Evolutionary conservation across 2,329 filamentous ascomycete genomes (phyloP), one percentile per base, ranked within the genome.

Genomic region (Fonsecaea multimorphosa): DNA sequence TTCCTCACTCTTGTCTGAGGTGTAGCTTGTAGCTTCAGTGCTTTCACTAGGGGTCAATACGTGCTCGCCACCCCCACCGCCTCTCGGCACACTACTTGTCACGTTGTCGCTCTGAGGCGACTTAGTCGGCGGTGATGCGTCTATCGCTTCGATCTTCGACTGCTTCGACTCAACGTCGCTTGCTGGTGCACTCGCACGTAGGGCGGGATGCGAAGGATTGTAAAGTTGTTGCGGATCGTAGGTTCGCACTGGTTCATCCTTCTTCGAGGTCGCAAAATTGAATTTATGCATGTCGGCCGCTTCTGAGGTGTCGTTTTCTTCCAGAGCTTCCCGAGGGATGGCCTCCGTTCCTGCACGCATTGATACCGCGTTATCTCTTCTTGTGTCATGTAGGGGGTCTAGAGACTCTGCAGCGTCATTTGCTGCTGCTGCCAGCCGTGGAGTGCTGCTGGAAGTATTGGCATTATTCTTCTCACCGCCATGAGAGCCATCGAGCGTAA

Each of bases 271-370:
- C 11, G 69, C 66, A 60, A 72, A 71, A 32, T 66, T 68, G 65
- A 72, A 72, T 31, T 62, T 65, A 12, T 69, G 61, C 40, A 68
- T 27, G 7, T 54, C 51, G n/a, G 65, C 55, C 12, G 59, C 51
- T 24, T 67, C 61, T n/a, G 61, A 54, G 2, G 58, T 27, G 32
- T 52, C 31, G 51, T 38, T 27, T 22, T 57, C 55, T 29, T 65
- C 36, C 12, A 67, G 19, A 19, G 57, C 66, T 31, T 67, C 65
- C 12, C 54, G 32, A 11, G 70, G 69, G 11, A 72, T 60, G 11
- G 57, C 56, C n/a, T 68, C 65, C n/a, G 54, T 66, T n/a, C 70
- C 70, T n/a, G 69, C 69, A 40, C 69, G 67, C 70, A 72, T 72
- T 3, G 70, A 72, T 12, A 68, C 65, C 6, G 51, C 65, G 31